These are phyloP conservation scores for Spongospora subterranea DNA, from an alignment of 208 protist genomes.

Conservation along the genomic window DNA sequence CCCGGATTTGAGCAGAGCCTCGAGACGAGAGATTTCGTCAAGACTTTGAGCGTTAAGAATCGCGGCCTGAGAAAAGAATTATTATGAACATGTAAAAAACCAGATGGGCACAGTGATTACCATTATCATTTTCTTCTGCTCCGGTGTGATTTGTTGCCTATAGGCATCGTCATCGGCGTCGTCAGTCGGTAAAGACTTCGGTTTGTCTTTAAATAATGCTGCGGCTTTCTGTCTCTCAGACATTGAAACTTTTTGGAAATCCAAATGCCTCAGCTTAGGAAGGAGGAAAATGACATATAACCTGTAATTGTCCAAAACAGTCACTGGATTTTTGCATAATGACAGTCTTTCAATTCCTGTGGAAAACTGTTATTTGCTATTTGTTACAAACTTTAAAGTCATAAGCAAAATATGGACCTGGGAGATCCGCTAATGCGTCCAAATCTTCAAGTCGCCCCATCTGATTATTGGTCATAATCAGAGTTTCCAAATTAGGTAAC, in stretches of 20 bases:
- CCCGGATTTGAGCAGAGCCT: constrained; percentile 2
- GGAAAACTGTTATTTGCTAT: constrained; percentile 46
- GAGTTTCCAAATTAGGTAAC: constrained; percentile 76
- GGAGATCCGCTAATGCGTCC: constrained; percentile 59
- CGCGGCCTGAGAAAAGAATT: not conserved
- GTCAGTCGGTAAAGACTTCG: not conserved
- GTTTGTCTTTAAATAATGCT: not conserved
- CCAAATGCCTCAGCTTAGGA: constrained; percentile 75
- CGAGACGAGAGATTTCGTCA: not conserved
- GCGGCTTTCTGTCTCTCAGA: constrained; percentile 53
- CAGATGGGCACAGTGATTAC: not conserved
- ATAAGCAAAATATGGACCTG: not conserved
- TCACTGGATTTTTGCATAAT: constrained; percentile 78
- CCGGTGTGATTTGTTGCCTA: constrained; percentile 1
- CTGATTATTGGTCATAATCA: constrained; percentile 80
- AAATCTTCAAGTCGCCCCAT: constrained; percentile 74
- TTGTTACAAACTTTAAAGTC: not conserved
- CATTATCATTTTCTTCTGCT: constrained; percentile 2
- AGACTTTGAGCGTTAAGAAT: not conserved
- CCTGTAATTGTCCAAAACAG: constrained; percentile 75
- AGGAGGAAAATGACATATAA: constrained; percentile 77
- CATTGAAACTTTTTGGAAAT: constrained; percentile 77
- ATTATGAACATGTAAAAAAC: not conserved
- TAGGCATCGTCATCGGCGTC: not conserved
- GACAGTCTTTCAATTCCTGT: constrained; percentile 68